phyloP scores from a whole-genome alignment of 345 rosid genomes.

The Raphanus raphanistrum region DNA sequence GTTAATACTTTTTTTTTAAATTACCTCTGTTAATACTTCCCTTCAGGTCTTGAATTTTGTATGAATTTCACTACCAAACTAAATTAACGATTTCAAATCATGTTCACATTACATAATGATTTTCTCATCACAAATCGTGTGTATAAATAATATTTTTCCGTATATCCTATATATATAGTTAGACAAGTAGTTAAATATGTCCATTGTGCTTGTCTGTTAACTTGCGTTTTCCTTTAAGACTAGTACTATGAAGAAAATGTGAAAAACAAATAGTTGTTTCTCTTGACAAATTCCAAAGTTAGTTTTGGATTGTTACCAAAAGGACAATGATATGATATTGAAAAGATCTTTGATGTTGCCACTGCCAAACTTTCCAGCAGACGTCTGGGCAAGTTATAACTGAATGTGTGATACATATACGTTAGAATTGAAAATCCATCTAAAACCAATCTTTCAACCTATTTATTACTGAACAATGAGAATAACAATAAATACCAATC shows the following conservation, averaged over 20 bases:
- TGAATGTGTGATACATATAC: conserved; percentile 33
- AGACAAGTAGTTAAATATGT: not conserved
- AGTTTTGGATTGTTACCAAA: conserved; percentile 15
- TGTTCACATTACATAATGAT: not conserved
- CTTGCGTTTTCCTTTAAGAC: conserved; percentile 1
- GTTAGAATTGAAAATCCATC: conserved; percentile 6
- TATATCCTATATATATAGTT: not conserved
- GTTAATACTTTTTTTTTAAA: no score
- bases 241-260: not conserved
- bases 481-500: conserved; percentile 25
- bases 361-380: conserved; percentile 31
- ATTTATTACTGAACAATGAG: conserved; percentile 27
- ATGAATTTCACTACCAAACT: not conserved
- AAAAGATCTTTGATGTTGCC: conserved; percentile 33
- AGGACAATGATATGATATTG: conserved; percentile 28
- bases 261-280: conserved; percentile 11
- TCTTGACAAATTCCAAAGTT: conserved; percentile 1
- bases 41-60: not conserved
- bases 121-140: not conserved
- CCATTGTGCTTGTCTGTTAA: conserved; percentile 12
- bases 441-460: conserved; percentile 27
- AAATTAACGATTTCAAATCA: not conserved
- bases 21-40: no score
- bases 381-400: conserved; percentile 27
- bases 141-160: not conserved